Evolutionary conservation across 768 basidiomycete species (phyloP).

Genomic region (Mycena metata): DNA sequence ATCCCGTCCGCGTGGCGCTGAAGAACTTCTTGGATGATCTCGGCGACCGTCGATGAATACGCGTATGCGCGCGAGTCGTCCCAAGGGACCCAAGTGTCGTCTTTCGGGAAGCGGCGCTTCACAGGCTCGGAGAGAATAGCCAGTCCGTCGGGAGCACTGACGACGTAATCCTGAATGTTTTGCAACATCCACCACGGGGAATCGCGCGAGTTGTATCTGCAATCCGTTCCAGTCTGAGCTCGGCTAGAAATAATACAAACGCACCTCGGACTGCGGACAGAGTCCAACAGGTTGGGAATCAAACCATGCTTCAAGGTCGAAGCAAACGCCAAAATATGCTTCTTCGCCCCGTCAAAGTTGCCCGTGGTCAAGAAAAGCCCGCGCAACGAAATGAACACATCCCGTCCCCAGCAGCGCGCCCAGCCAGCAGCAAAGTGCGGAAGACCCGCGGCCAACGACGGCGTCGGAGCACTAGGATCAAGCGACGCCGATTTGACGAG

Average conservation of each 20-base stretch:
- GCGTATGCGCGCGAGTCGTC: conserved; percentile 87
- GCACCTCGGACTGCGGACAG: conserved; percentile 85
- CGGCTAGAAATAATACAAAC: conserved; percentile 31
- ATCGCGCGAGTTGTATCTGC: conserved; percentile 94
- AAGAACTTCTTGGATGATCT: conserved; percentile 95
- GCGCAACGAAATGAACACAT: conserved; percentile 93
- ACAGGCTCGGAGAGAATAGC: conserved; percentile 84
- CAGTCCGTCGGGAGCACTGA: conserved; percentile 86
- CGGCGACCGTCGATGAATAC: conserved; percentile 87
- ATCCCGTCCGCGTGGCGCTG: conserved; percentile 96
- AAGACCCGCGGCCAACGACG: conserved; percentile 93
- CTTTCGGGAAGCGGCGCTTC: conserved; percentile 93
- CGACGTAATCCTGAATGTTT: conserved; percentile 95
- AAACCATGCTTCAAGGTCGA: conserved; percentile 95
- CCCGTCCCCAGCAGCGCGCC: conserved; percentile 98
- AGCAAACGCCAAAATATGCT: conserved; percentile 93
- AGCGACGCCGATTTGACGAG: conserved; percentile 92
- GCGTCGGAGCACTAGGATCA: conserved; percentile 74
- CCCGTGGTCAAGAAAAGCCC: conserved; percentile 96
- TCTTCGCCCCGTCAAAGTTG: conserved; percentile 85
- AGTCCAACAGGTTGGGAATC: conserved; percentile 96
- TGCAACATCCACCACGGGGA: conserved; percentile 99
- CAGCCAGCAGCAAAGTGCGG: conserved; percentile 95
- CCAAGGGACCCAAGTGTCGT: conserved; percentile 96
- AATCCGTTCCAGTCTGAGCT: not conserved